These are phyloP conservation scores for Verticillium albo-atrum DNA, from an alignment of 2,329 filamentous ascomycete species.

Conservation along the genomic window DNA sequence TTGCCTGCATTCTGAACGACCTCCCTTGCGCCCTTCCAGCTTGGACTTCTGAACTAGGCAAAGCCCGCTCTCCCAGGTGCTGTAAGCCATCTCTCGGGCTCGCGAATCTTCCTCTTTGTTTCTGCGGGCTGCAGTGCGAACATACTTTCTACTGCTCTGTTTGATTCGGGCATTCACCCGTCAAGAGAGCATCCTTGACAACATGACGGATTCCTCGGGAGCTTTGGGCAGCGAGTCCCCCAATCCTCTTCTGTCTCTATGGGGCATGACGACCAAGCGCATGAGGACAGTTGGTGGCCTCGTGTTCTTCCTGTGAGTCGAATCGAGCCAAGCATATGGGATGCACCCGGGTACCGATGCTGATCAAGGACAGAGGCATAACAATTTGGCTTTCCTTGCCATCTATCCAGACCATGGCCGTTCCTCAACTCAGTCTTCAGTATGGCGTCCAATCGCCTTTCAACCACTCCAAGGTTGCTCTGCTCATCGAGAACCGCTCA, in stretches of 20 bases:
- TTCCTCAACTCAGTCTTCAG: constrained; percentile 25
- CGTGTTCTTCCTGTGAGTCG: constrained; percentile 25
- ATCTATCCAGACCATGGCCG: constrained; percentile 13
- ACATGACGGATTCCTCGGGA: neutral
- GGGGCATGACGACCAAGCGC: constrained; percentile 27
- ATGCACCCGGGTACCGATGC: neutral
- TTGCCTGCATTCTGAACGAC: too few species aligned
- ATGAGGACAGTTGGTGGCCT: constrained; percentile 23
- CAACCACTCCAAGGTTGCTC: constrained; percentile 48
- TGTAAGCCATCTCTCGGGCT: too few species aligned
- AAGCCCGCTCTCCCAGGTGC: too few species aligned
- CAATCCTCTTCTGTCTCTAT: constrained; percentile 15
- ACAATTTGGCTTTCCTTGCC: constrained; percentile 16
- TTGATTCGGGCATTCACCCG: neutral
- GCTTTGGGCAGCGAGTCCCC: neutral
- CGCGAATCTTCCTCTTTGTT: too few species aligned
- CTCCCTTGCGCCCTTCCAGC: too few species aligned
- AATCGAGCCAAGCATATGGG: neutral
- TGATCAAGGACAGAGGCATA: constrained; percentile 4
- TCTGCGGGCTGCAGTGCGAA: too few species aligned
- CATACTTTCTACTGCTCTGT: too few species aligned
- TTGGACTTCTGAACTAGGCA: too few species aligned
- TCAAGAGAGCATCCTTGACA: neutral
- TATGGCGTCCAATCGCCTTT: constrained; percentile 29
- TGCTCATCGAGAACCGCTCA: constrained; percentile 50